Conservation (phyloP, 306 rosid species). For the Pachyrhizus erosus region DNA sequence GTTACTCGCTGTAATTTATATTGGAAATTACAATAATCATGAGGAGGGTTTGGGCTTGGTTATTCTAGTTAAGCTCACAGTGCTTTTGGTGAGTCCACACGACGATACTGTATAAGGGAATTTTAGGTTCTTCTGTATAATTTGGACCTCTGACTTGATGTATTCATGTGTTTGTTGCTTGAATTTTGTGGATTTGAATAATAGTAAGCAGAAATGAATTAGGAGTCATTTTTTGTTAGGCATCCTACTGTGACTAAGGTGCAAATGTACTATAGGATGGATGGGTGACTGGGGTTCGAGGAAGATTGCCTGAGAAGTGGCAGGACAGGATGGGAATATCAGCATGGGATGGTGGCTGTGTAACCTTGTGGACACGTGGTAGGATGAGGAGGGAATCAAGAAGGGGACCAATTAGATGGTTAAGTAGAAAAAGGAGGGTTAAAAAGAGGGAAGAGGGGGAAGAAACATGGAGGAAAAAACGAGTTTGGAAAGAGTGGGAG, state of each 20-base stretch:
- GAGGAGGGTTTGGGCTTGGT: neutral
- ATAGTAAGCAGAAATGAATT: neutral
- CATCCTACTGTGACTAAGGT: neutral
- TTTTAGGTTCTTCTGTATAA: neutral
- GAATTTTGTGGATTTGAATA: constrained; percentile 3
- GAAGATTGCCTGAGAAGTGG: neutral
- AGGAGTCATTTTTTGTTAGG: neutral
- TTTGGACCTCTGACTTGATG: neutral
- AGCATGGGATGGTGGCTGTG: neutral
- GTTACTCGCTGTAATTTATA: neutral
- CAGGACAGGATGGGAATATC: neutral
- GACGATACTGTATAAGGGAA: neutral
- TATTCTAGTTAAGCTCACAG: neutral
- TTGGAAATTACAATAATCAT: neutral
- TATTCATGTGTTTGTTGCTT: constrained; percentile 1
- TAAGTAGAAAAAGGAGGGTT: neutral
- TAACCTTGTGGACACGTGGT: neutral
- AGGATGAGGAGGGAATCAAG: neutral
- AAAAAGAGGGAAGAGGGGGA: neutral
- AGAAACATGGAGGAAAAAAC: neutral
- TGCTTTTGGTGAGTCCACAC: constrained; percentile 13
- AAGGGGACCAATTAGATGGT: neutral
- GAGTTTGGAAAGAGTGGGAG: neutral
- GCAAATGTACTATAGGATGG: neutral
- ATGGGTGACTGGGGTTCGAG: neutral